Percentiles rank a stretch among this genome's conserved stretches.
phyloP scores from a whole-genome alignment of 1,139 yeast species.

The Keqinozyma sinolaborantium region DNA sequence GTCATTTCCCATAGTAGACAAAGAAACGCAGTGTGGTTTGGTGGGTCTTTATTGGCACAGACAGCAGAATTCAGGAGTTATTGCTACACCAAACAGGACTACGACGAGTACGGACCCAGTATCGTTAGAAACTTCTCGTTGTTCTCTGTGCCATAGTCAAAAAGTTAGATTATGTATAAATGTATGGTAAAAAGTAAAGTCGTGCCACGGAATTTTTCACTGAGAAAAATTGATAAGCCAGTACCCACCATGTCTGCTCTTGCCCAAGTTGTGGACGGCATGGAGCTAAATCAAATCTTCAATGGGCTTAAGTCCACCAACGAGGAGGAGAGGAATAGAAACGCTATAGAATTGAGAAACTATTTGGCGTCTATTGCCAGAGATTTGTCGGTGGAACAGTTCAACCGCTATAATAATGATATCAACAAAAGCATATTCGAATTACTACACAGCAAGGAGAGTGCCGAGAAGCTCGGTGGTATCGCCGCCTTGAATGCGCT shows the following conservation, averaged over 20 bases:
- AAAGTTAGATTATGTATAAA: background rate
- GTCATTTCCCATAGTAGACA: conserved; percentile 97
- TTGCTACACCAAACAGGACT: conserved; percentile 95
- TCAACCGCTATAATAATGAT: conserved; percentile 76
- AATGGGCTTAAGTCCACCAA: conserved; percentile 47
- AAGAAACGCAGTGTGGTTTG: conserved; percentile 99
- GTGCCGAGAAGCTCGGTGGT: conserved; percentile 80
- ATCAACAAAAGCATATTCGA: conserved; percentile 87
- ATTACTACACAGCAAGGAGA: conserved; percentile 70
- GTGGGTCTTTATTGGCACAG: conserved; percentile 95
- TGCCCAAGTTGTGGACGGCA: conserved; percentile 44
- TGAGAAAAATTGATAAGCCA: background rate
- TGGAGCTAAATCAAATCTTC: conserved; percentile 53
- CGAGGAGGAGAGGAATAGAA: conserved; percentile 51
- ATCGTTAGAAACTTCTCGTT: conserved; percentile 95
- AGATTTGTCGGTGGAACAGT: conserved; percentile 74
- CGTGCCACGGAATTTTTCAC: too few relatives aligned
- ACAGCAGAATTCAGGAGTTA: conserved; percentile 95
- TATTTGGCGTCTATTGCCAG: conserved; percentile 70
- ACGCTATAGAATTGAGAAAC: conserved; percentile 64
- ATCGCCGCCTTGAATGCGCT: conserved; percentile 86
- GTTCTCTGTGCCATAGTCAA: conserved; percentile 73
- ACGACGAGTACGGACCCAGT: conserved; percentile 96
- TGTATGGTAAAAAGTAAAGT: too few relatives aligned
- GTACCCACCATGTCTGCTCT: conserved; percentile 23